Evolutionary conservation across 306 rosid species (phyloP).

Genomic region (Inga laurina): DNA sequence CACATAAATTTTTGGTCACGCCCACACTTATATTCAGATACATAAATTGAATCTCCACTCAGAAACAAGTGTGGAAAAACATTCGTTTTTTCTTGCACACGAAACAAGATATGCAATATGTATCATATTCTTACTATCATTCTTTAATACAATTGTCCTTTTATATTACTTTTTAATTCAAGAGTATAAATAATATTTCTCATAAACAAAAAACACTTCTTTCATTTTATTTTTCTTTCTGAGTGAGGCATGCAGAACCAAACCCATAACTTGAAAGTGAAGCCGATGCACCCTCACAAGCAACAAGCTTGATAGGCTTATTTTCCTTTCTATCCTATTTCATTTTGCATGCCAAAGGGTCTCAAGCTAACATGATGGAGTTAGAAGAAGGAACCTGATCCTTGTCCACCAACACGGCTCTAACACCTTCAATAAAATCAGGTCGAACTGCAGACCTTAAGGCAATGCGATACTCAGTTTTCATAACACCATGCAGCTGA

Average conservation of each 20-base stretch:
- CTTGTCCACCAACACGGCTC: conserved; percentile 93
- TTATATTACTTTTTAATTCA: neutral
- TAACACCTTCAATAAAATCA: conserved; percentile 95
- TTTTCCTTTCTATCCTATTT: neutral
- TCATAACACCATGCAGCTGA: conserved; percentile 87
- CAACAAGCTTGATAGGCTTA: neutral
- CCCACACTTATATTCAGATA: neutral
- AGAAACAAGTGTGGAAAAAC: neutral
- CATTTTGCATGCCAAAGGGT: neutral
- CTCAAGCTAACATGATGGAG: neutral
- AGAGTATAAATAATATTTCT: neutral
- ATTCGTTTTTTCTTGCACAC: neutral
- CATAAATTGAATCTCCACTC: conserved; percentile 8
- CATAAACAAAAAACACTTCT: neutral
- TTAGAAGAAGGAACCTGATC: conserved; percentile 74
- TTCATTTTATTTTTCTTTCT: neutral
- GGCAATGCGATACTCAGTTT: conserved; percentile 87
- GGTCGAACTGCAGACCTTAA: conserved; percentile 74
- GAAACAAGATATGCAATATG: neutral
- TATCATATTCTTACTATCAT: neutral
- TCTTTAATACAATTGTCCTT: neutral
- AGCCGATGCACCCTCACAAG: neutral
- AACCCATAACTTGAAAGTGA: neutral
- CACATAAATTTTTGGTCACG: neutral
- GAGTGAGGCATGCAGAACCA: neutral